Percentiles rank a stretch among this genome's conserved stretches.
Evolutionary conservation across 2,329 filamentous ascomycete genomes (phyloP).

Genomic region (Phyllosticta citrichinensis): DNA sequence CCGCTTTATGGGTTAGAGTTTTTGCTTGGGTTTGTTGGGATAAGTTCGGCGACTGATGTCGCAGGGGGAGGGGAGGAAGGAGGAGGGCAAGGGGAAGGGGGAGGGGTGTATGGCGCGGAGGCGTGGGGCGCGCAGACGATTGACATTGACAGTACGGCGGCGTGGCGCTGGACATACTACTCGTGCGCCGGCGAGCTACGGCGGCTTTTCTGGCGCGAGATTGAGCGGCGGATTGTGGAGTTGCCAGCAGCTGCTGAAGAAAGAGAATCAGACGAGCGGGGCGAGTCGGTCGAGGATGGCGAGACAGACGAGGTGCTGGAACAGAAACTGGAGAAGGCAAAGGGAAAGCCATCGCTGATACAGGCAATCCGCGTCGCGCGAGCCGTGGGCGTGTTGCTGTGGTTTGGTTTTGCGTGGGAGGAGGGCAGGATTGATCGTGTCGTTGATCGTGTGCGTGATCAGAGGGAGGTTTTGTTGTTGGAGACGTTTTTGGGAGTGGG

Average conservation of each 20-base stretch:
- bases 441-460: constrained; percentile 42
- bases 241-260: constrained; percentile 21
- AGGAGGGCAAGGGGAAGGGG: background rate
- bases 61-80: background rate
- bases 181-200: constrained; percentile 35
- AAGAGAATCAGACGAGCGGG: too few relatives aligned
- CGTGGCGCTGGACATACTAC: constrained; percentile 31
- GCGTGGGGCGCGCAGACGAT: background rate
- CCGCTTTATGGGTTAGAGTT: constrained; percentile 50
- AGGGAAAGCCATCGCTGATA: background rate
- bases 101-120: background rate
- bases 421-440: constrained; percentile 49
- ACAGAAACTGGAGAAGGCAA: background rate
- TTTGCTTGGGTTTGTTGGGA: constrained; percentile 41
- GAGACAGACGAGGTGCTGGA: too few relatives aligned
- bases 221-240: background rate
- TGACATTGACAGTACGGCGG: background rate
- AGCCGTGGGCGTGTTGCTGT: constrained; percentile 49
- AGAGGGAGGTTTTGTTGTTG: constrained; percentile 44
- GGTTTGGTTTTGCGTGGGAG: constrained; percentile 56
- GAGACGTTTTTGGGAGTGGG: constrained; percentile 26
- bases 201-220: constrained; percentile 40
- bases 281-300: too few relatives aligned
- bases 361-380: constrained; percentile 34
- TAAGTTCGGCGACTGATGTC: background rate